A percentile compares a stretch with the other conserved stretches of the same genome.
phyloP scores from a whole-genome alignment of 495 filamentous ascomycete species.

The Cercophora newfieldiana region DNA sequence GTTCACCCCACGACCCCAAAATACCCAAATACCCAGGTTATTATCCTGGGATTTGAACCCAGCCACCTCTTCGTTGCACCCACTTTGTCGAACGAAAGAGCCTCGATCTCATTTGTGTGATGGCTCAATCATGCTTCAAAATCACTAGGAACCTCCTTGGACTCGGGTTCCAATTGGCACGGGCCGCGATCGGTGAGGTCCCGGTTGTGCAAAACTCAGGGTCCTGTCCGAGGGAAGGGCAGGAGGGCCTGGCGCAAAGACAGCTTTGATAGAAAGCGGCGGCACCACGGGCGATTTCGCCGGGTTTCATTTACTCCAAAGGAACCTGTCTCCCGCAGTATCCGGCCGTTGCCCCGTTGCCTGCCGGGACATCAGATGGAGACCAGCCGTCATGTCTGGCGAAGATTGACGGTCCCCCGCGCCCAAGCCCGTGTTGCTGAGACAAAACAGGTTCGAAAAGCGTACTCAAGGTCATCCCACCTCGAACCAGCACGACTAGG shows the following conservation, averaged over 20 bases:
- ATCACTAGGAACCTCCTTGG: background rate
- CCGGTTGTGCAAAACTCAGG: background rate
- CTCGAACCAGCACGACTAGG: background rate
- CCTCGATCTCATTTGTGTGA: background rate
- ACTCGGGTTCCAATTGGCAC: background rate
- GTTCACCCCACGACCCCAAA: background rate
- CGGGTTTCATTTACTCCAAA: background rate
- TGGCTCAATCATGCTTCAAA: background rate
- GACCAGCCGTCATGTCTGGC: background rate
- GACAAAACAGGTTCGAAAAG: background rate
- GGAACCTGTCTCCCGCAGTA: background rate
- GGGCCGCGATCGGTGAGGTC: background rate
- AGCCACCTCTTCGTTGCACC: background rate
- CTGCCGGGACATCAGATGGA: background rate
- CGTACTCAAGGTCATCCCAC: background rate
- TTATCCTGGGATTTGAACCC: background rate
- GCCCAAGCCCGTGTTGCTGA: background rate
- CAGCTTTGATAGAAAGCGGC: background rate
- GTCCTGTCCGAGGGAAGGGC: background rate
- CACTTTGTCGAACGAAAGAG: background rate
- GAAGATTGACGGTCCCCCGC: background rate
- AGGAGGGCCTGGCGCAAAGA: background rate
- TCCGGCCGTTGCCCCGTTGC: constrained; percentile 1
- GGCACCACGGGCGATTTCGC: background rate
- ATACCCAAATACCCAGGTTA: background rate